These are phyloP conservation scores for Neurospora sp. DNA, from an alignment of 495 filamentous ascomycete genomes.

Conservation along the genomic window DNA sequence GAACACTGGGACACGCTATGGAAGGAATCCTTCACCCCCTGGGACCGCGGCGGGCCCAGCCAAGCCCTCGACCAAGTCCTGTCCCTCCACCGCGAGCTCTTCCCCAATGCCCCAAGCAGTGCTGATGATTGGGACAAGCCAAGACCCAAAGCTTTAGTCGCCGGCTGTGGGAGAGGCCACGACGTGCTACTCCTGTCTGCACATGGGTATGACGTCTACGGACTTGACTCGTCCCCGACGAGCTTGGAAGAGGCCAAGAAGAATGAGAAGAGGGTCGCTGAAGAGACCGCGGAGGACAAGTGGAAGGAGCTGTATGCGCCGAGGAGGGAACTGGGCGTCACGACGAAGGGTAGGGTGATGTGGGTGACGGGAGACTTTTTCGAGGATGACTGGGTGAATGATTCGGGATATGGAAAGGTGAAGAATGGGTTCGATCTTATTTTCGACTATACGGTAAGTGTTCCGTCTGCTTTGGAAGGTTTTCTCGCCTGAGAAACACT, in stretches of 20 bases:
- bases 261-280: slow-evolving; percentile 22
- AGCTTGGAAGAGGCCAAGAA: slow-evolving; percentile 47
- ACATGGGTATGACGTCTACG: slow-evolving; percentile 63
- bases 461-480: not conserved
- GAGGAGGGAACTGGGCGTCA: slow-evolving; percentile 22
- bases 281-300: slow-evolving; percentile 1
- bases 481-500: not conserved
- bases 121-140: slow-evolving; percentile 19
- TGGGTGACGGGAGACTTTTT: slow-evolving; percentile 70
- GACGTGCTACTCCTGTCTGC: slow-evolving; percentile 62
- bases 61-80: slow-evolving; percentile 58
- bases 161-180: slow-evolving; percentile 68
- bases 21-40: slow-evolving; percentile 53
- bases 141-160: slow-evolving; percentile 46
- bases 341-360: slow-evolving; percentile 43
- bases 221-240: slow-evolving; percentile 52
- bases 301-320: slow-evolving; percentile 33
- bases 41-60: slow-evolving; percentile 57
- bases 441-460: slow-evolving; percentile 72
- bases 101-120: slow-evolving; percentile 21
- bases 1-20: slow-evolving; percentile 54
- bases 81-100: slow-evolving; percentile 25
- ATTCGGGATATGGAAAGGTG: slow-evolving; percentile 7
- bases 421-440: slow-evolving; percentile 59
- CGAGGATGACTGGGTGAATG: slow-evolving; percentile 38